phyloP scores from a whole-genome alignment of 805 yeast genomes.

The Nakazawaea pomicola region DNA sequence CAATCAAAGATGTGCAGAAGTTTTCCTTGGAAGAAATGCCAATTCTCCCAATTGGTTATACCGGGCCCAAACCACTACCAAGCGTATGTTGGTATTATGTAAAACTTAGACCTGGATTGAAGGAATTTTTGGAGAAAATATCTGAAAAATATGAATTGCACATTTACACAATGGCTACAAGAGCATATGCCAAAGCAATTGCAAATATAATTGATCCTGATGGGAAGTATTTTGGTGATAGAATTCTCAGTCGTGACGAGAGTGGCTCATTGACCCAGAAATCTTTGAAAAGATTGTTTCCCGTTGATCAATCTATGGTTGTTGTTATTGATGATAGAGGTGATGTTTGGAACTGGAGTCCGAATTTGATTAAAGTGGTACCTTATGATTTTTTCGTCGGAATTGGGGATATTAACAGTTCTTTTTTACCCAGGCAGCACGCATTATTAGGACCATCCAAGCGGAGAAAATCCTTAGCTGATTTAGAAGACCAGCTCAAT shows the following conservation, averaged over 20 bases:
- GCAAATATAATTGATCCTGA: constrained; percentile 90
- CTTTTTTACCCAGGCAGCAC: constrained; percentile 80
- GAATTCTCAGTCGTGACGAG: constrained; percentile 90
- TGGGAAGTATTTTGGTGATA: constrained; percentile 81
- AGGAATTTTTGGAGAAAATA: constrained; percentile 62
- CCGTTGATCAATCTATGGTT: constrained; percentile 95
- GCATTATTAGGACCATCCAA: constrained; percentile 56
- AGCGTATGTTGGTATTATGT: constrained; percentile 85
- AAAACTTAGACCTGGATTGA: constrained; percentile 83
- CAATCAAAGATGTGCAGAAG: constrained; percentile 74
- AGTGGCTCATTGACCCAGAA: constrained; percentile 90
- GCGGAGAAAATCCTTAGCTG: constrained; percentile 51
- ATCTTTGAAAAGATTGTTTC: constrained; percentile 81
- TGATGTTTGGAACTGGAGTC: constrained; percentile 98
- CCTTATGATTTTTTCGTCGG: constrained; percentile 97
- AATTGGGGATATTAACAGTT: constrained; percentile 93
- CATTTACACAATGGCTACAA: constrained; percentile 96
- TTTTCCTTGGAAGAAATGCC: constrained; percentile 79
- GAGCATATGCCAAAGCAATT: constrained; percentile 85
- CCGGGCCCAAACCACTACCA: constrained; percentile 55
- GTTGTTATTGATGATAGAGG: constrained; percentile 96
- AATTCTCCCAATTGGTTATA: constrained; percentile 49
- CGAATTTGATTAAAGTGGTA: constrained; percentile 83
- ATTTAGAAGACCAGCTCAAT: constrained; percentile 41
- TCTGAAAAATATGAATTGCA: constrained; percentile 78